Conservation (phyloP, 306 rosid genomes). For the Parietaria judaica region DNA sequence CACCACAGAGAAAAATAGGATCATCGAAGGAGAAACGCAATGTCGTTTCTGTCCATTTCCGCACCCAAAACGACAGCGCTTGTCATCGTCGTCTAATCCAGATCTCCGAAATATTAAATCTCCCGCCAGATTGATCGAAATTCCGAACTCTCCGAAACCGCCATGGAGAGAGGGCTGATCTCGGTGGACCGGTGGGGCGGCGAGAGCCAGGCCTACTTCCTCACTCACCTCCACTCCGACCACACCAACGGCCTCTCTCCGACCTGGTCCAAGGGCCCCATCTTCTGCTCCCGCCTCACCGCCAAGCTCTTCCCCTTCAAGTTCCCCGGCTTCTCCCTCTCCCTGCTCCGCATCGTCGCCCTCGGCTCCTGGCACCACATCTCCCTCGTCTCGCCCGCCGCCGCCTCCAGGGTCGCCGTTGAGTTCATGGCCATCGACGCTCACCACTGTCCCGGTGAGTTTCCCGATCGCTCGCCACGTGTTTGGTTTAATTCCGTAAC, state of each 20-base stretch:
- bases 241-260: constrained; percentile 61
- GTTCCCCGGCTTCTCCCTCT: constrained; percentile 47
- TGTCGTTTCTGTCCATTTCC: no score
- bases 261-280: constrained; percentile 47
- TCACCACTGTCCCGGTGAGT: constrained; percentile 59
- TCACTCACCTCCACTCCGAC: constrained; percentile 74
- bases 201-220: constrained; percentile 54
- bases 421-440: constrained; percentile 52
- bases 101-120: no score
- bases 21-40: no score
- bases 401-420: constrained; percentile 16
- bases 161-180: constrained; percentile 47
- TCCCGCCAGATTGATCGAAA: no score
- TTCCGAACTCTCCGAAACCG: background rate
- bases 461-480: constrained; percentile 8
- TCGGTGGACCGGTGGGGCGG: constrained; percentile 59
- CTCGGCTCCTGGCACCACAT: constrained; percentile 37
- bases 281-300: constrained; percentile 58
- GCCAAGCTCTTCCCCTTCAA: constrained; percentile 58
- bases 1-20: no score
- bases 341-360: constrained; percentile 47
- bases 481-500: constrained; percentile 18
- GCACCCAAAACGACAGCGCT: no score
- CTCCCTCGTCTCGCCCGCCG: constrained; percentile 34
- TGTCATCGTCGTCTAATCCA: no score